Conservation (phyloP, 164 flowering plant genomes). For the Buxus sempervirens region DNA sequence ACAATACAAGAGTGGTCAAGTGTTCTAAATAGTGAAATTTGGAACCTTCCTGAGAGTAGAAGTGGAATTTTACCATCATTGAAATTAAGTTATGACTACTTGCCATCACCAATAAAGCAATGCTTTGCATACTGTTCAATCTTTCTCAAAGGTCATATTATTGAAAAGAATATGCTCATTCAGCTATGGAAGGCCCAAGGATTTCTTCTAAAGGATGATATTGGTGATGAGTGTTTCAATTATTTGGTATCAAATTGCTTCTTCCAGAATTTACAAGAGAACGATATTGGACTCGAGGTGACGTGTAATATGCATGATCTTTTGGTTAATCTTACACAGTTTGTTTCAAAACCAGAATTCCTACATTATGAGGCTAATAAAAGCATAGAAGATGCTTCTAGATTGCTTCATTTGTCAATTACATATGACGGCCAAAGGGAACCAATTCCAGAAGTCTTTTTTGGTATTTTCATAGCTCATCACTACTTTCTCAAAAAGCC, state of each 20-base stretch:
- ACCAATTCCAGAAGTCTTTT: not conserved
- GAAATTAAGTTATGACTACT: conserved; percentile 6
- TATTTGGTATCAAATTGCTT: not conserved
- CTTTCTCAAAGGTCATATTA: not conserved
- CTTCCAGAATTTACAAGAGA: not conserved
- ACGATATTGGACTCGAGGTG: not conserved
- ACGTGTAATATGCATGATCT: conserved; percentile 13
- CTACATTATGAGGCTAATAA: not conserved
- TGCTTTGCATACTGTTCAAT: conserved; percentile 11
- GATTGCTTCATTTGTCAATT: not conserved
- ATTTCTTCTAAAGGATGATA: not conserved
- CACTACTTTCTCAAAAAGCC: too few species aligned
- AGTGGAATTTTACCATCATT: not conserved
- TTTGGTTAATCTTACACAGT: conserved; percentile 4
- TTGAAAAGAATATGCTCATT: not conserved
- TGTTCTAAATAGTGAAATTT: not conserved
- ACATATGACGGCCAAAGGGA: not conserved
- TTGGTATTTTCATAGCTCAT: too few species aligned
- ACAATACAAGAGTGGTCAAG: not conserved
- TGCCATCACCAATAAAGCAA: not conserved
- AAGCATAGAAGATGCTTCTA: not conserved
- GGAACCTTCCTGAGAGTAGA: not conserved
- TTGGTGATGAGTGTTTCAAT: not conserved
- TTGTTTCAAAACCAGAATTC: not conserved
- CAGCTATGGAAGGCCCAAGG: not conserved